Conservation (phyloP, 2,329 filamentous ascomycete species). For the Dissoconium aciculare region DNA sequence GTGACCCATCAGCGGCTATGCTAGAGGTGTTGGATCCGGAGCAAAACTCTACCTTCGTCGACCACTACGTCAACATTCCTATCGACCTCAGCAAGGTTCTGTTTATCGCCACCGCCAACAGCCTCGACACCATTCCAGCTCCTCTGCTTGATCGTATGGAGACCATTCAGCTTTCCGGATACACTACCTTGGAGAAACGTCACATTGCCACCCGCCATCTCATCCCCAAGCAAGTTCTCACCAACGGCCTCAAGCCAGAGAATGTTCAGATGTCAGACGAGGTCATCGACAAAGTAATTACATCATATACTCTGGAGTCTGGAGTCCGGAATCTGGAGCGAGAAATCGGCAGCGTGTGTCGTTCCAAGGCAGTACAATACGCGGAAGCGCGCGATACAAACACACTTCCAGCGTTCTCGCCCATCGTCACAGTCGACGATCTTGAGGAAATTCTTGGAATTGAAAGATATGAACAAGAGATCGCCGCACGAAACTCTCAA, state of each 20-base stretch:
- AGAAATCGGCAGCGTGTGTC: constrained; percentile 86
- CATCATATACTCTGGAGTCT: constrained; percentile 88
- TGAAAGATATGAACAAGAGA: constrained; percentile 88
- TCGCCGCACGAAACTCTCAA: constrained; percentile 66
- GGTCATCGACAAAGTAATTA: constrained; percentile 88
- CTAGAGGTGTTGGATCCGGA: constrained; percentile 94
- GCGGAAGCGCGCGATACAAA: constrained; percentile 73
- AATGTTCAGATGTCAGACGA: constrained; percentile 66
- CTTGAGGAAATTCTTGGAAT: constrained; percentile 84
- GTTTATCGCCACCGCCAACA: constrained; percentile 95
- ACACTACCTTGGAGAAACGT: constrained; percentile 92
- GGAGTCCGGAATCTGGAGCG: constrained; percentile 93
- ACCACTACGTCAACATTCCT: constrained; percentile 92
- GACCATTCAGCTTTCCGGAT: constrained; percentile 81
- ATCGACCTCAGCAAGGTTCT: constrained; percentile 92
- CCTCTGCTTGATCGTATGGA: constrained; percentile 95
- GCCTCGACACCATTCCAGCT: constrained; percentile 83
- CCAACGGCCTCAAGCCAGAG: constrained; percentile 66
- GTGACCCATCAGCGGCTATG: constrained; percentile 93
- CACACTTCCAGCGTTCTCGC: constrained; percentile 50
- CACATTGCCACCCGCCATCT: constrained; percentile 87
- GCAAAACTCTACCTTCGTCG: constrained; percentile 86
- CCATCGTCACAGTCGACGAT: constrained; percentile 60
- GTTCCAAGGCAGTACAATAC: constrained; percentile 87
- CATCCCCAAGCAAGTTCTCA: constrained; percentile 87